These are phyloP conservation scores for Claviceps africana DNA, from an alignment of 2,329 filamentous ascomycete species.

Conservation along the genomic window DNA sequence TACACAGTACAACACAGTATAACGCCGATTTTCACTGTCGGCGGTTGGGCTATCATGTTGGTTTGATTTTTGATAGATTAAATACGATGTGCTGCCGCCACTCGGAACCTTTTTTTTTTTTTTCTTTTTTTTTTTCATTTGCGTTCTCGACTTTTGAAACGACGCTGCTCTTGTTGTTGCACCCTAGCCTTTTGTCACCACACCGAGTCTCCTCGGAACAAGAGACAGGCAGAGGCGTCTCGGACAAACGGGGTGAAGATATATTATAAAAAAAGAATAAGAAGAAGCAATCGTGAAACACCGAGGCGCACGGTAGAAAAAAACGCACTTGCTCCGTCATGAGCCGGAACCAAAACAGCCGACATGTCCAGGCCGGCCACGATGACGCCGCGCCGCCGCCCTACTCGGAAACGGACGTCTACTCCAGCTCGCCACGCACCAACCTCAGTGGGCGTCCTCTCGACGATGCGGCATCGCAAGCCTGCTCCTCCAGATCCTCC, in stretches of 20 bases:
- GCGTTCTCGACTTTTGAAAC: background rate
- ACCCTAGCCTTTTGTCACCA: background rate
- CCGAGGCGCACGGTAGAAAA: no score
- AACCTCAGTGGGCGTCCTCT: slow-evolving; percentile 10
- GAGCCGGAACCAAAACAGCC: slow-evolving; percentile 9
- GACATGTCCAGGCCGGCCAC: slow-evolving; percentile 9
- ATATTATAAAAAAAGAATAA: no score
- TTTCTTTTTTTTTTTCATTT: no score
- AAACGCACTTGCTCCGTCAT: slow-evolving; percentile 3
- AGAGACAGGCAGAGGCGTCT: no score
- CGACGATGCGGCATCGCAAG: slow-evolving; percentile 23
- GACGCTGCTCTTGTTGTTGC: background rate
- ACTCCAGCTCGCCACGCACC: slow-evolving; percentile 24
- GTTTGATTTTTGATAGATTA: no score
- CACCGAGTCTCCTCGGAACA: no score
- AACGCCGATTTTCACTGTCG: no score
- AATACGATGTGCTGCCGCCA: background rate
- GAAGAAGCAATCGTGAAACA: no score
- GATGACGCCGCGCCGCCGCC: slow-evolving; percentile 25
- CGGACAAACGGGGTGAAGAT: no score
- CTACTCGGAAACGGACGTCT: slow-evolving; percentile 44
- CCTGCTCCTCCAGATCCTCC: slow-evolving; percentile 22
- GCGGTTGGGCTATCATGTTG: no score
- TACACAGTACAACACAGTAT: no score
- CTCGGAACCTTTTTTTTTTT: background rate